These are phyloP conservation scores for Brassica carinata DNA, from an alignment of 345 rosid genomes.

Conservation along the genomic window DNA sequence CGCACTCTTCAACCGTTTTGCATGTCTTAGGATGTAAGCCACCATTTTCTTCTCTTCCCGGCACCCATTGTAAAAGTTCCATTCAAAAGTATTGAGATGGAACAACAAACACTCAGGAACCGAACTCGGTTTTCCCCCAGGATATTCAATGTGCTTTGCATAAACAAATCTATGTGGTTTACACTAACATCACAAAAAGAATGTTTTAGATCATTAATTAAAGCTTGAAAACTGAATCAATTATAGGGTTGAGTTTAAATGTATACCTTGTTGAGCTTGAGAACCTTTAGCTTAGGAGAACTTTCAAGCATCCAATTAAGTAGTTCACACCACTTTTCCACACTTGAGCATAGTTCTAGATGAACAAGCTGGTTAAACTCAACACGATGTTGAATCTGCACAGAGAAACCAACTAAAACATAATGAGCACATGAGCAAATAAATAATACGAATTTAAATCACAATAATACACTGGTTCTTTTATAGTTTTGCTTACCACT, in stretches of 20 bases:
- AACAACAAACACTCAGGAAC: background rate
- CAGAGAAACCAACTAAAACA: background rate
- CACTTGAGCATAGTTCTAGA: background rate
- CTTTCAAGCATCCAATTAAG: slow-evolving; percentile 7
- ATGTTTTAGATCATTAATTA: background rate
- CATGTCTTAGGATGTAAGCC: background rate
- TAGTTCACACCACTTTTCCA: slow-evolving; percentile 9
- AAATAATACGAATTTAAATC: background rate
- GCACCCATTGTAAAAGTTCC: background rate
- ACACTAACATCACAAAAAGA: background rate
- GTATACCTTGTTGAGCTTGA: background rate
- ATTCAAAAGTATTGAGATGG: background rate
- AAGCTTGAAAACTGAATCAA: background rate
- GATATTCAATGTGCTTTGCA: background rate
- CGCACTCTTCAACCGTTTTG: background rate
- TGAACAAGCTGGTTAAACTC: background rate
- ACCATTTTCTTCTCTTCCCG: background rate
- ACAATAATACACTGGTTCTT: background rate
- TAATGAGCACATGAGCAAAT: background rate
- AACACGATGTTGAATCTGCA: background rate
- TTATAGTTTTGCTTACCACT: background rate
- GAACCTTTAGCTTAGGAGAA: slow-evolving; percentile 28
- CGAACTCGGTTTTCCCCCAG: background rate
- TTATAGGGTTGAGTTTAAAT: background rate
- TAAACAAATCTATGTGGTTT: background rate